A percentile compares a stretch with the other conserved stretches of the same genome.
These are phyloP conservation scores for Radiomyces spectabilis DNA, from an alignment of 192 early-diverging fungal species.

Conservation along the genomic window DNA sequence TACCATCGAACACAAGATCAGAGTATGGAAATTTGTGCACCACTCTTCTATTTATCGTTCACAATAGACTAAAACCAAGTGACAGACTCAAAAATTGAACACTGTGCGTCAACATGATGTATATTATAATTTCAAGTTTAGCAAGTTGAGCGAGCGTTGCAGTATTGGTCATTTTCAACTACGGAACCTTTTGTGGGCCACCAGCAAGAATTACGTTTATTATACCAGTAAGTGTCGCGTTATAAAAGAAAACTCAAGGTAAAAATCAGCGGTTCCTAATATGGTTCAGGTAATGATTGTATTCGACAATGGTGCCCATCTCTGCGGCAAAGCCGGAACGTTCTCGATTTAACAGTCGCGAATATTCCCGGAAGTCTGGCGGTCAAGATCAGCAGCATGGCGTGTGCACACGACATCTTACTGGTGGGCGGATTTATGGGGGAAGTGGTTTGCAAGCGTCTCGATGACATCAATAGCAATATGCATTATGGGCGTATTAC, in stretches of 20 bases:
- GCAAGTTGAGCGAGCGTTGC: constrained; percentile 38
- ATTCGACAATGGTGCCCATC: constrained; percentile 42
- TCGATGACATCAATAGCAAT: constrained; percentile 9
- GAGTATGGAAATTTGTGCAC: no score
- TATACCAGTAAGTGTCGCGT: constrained; percentile 39
- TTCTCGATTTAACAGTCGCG: constrained; percentile 13
- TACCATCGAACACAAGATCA: constrained; percentile 5
- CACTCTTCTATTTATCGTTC: no score
- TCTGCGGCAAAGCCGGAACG: constrained; percentile 13
- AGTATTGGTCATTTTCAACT: constrained; percentile 56
- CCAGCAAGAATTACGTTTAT: constrained; percentile 50
- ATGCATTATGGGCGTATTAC: constrained; percentile 30
- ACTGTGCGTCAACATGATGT: constrained; percentile 16
- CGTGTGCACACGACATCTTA: constrained; percentile 30
- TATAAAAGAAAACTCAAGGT: neutral
- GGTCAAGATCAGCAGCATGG: constrained; percentile 45
- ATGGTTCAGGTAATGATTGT: constrained; percentile 27
- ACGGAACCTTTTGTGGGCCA: constrained; percentile 51
- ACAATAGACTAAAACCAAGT: neutral
- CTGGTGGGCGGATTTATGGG: constrained; percentile 48
- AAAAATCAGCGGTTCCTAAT: neutral
- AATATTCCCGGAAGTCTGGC: neutral
- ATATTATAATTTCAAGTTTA: constrained; percentile 40
- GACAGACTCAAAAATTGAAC: constrained; percentile 17
- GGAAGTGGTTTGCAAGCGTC: constrained; percentile 24